Percentiles rank a stretch among this genome's conserved stretches.
Conservation (phyloP, 352 stramenopile genomes). For the Labyrinthula sp. region DNA sequence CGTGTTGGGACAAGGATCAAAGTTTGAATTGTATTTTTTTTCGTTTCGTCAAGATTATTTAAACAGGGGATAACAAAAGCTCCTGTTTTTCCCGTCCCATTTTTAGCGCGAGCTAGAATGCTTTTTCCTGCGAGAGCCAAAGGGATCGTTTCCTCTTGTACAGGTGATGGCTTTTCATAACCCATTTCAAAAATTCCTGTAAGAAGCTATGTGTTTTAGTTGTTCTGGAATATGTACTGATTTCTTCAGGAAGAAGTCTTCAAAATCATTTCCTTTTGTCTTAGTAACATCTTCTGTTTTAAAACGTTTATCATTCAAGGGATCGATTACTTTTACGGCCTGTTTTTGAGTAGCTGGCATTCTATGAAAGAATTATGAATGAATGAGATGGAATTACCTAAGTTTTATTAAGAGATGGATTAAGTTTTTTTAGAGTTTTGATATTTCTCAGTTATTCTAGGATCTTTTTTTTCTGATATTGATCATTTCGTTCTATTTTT, state of each 20-base stretch:
- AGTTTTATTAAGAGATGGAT: too few species aligned
- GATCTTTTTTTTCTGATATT: too few species aligned
- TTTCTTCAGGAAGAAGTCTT: conserved; percentile 98
- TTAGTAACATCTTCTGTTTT: conserved; percentile 88
- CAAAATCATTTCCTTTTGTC: conserved; percentile 96
- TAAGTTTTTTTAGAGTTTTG: too few species aligned
- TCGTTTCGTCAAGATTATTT: conserved; percentile 89
- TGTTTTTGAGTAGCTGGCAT: too few species aligned
- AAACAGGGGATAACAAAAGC: conserved; percentile 98
- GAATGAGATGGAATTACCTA: too few species aligned
- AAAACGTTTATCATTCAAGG: conserved; percentile 58
- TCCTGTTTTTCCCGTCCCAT: conserved; percentile 96
- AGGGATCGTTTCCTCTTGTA: conserved; percentile 96
- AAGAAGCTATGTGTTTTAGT: too few species aligned
- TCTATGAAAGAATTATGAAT: too few species aligned
- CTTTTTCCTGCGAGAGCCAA: conserved; percentile 93
- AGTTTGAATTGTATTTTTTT: conserved; percentile 89
- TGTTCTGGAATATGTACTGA: too few species aligned
- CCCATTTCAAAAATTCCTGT: conserved; percentile 99
- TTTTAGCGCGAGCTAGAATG: conserved; percentile 92
- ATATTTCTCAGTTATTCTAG: too few species aligned
- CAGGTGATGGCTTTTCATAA: conserved; percentile 91
- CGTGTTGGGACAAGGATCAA: conserved; percentile 93
- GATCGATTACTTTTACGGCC: too few species aligned
- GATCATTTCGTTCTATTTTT: too few species aligned